Base-by-base conservation (phyloP, 305 asterid species). In the Fraxinus ornus region DNA sequence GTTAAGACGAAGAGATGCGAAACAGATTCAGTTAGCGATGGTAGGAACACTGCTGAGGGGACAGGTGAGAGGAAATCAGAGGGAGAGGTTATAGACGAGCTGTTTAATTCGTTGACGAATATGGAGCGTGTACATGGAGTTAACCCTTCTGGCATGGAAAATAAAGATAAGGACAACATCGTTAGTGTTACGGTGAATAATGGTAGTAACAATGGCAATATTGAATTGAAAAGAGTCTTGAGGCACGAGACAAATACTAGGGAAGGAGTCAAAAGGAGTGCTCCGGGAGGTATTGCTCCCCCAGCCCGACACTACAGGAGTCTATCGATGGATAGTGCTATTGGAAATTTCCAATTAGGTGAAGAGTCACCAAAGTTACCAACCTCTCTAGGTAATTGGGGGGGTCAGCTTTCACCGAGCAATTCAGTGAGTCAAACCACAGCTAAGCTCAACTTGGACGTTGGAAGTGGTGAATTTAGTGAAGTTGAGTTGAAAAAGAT, bases 251-350 rank as follows among this genome's bases (percentile, higher is more conserved):
- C 77, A 21, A 76, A 39, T 60, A 68, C 83, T 33, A 85, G 85
- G 83, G 92, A 88, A 86, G 89, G 93, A 10, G 84, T 47, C 77
- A 90, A 93, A 79, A 91, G 93, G 82, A 89, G 89, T 79, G 92
- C 92, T 39, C 81, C 86, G 79, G 94, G 85, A 28, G 91, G 87
- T 89, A 86, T 87, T 83, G 91, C 88, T 78, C 94, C 93, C 1
- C 84, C 86, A 7, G 77, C 84, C 37, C 88, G 90, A 62, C 98
- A 95, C 81, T 86, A 84, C 74, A 88, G 98, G 93, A 94, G 99
- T 86, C 94, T 93, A 71, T 95, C 99, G 12, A 90, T 94, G 90
- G 99, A 95, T 83, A 92, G 98, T 78, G 95, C 90, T 35, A 84
- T 94, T 75, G 95, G 93, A 13, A 89, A 76, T 72, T 89, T 91